Percentiles rank a stretch among this genome's conserved stretches.
phyloP scores from a whole-genome alignment of 768 basidiomycete genomes.

The Tricholoma sp. region DNA sequence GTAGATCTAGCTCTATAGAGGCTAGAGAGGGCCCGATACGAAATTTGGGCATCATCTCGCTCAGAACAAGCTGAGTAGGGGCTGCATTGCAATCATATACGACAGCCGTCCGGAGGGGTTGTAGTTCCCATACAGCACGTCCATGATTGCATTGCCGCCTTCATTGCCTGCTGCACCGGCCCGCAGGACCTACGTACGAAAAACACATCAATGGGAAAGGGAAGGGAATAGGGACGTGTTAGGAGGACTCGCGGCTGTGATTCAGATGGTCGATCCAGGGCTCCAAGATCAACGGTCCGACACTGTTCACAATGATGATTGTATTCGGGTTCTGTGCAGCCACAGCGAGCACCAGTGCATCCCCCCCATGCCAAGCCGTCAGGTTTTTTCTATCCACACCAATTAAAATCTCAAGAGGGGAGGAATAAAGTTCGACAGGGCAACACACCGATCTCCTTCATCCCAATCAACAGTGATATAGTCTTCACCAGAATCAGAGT shows the following conservation, averaged over 20 bases:
- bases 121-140: conserved; percentile 64
- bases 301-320: conserved; percentile 63
- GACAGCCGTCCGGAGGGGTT: no score
- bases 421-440: not conserved
- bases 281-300: conserved; percentile 55
- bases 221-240: not conserved
- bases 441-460: conserved; percentile 57
- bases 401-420: not conserved
- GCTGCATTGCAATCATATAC: no score
- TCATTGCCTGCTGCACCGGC: conserved; percentile 67
- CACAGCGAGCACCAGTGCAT: conserved; percentile 65
- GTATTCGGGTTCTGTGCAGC: conserved; percentile 66
- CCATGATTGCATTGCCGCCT: conserved; percentile 63
- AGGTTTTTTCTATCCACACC: conserved; percentile 46
- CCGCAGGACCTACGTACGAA: conserved; percentile 44
- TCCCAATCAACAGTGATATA: conserved; percentile 81
- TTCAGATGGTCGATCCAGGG: conserved; percentile 72
- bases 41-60: no score
- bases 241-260: conserved; percentile 52
- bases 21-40: no score
- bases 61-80: no score
- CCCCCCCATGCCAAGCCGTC: conserved; percentile 71
- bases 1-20: no score
- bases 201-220: no score
- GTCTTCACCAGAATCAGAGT: conserved; percentile 79